Percentiles rank a stretch among this genome's conserved stretches.
phyloP scores from a whole-genome alignment of 78 protist species.

The Diacronema lutheri region DNA sequence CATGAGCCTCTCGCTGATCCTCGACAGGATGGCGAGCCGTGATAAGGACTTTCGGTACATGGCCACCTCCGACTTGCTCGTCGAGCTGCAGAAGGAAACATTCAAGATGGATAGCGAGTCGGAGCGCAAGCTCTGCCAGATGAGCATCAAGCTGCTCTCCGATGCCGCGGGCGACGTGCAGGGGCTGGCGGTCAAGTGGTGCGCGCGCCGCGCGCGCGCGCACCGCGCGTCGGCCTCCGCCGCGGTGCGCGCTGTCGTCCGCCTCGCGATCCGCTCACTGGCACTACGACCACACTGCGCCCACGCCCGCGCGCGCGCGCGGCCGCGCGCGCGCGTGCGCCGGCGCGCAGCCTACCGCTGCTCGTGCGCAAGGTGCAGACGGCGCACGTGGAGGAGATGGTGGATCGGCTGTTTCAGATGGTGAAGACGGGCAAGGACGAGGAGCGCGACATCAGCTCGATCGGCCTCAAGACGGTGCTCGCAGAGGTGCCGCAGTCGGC shows the following conservation, averaged over 20 bases:
- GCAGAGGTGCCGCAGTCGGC: neutral
- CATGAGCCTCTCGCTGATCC: no score
- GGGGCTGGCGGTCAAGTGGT: slow-evolving; percentile 57
- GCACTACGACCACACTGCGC: no score
- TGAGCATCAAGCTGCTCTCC: slow-evolving; percentile 3
- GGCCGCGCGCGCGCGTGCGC: no score
- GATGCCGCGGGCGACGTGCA: slow-evolving; percentile 40
- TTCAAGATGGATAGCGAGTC: slow-evolving; percentile 21
- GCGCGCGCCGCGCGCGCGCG: neutral
- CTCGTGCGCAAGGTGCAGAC: slow-evolving; percentile 39
- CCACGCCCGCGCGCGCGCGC: no score
- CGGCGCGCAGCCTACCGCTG: slow-evolving; percentile 7
- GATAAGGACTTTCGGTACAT: slow-evolving; percentile 59
- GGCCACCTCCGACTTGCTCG: slow-evolving; percentile 53
- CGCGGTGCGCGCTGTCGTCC: neutral
- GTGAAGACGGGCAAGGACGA: slow-evolving; percentile 36
- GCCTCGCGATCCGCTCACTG: neutral
- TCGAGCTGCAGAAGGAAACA: slow-evolving; percentile 42
- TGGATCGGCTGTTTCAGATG: neutral
- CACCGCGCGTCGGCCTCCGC: no score
- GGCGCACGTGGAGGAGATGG: neutral
- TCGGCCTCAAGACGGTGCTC: slow-evolving; percentile 47
- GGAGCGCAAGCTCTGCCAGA: slow-evolving; percentile 19
- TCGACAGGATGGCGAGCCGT: no score
- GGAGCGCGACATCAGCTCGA: slow-evolving; percentile 47